Percentiles rank a stretch among this genome's conserved stretches.
These are phyloP conservation scores for Eimeria maxima DNA, from an alignment of 169 alveolate genomes.

Conservation along the genomic window DNA sequence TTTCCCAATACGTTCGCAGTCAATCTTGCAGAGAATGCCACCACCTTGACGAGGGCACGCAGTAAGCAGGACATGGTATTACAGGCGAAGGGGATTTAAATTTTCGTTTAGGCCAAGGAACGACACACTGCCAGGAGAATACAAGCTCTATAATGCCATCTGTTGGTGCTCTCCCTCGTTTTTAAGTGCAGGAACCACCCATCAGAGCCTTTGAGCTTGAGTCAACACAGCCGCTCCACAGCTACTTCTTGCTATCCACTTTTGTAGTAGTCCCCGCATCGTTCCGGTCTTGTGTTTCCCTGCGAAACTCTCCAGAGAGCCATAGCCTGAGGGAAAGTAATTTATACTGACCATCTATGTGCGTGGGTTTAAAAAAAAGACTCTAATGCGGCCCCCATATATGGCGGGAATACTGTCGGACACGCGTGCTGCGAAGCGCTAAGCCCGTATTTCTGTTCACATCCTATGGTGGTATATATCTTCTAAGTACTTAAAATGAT, in stretches of 20 bases:
- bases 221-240: not conserved
- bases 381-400: too few relatives aligned
- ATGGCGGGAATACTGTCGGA: not conserved
- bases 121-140: not conserved
- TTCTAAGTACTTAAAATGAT: not conserved
- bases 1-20: not conserved
- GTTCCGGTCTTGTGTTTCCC: not conserved
- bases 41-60: constrained; percentile 51
- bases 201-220: not conserved
- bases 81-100: not conserved
- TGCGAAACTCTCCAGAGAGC: not conserved
- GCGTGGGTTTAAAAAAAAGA: too few relatives aligned
- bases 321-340: not conserved
- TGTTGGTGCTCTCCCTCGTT: not conserved
- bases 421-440: not conserved
- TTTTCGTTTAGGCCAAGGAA: not conserved
- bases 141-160: not conserved
- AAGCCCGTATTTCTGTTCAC: too few relatives aligned
- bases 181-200: not conserved
- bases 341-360: not conserved
- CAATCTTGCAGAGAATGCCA: not conserved
- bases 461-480: not conserved
- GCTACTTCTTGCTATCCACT: not conserved
- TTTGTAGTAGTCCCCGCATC: not conserved
- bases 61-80: constrained; percentile 1